These are phyloP conservation scores for Polytolypa hystricis DNA, from an alignment of 2,329 filamentous ascomycete species.

Conservation along the genomic window DNA sequence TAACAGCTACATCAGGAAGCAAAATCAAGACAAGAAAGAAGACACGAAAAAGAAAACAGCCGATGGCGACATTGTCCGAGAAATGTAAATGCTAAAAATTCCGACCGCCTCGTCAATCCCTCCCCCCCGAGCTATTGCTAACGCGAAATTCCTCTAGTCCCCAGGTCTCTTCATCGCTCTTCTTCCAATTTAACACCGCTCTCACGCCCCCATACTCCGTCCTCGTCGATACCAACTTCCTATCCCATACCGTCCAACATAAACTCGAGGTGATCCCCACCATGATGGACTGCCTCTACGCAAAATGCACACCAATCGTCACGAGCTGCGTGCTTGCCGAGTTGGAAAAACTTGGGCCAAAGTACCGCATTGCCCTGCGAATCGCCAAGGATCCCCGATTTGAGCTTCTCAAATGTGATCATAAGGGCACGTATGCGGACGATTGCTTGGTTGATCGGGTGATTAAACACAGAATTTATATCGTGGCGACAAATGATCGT, in stretches of 20 bases:
- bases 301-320: slow-evolving; percentile 80
- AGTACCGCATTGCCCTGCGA: slow-evolving; percentile 74
- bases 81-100: slow-evolving; percentile 42
- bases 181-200: slow-evolving; percentile 81
- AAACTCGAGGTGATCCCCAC: slow-evolving; percentile 80
- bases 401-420: slow-evolving; percentile 75
- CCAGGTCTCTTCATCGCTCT: slow-evolving; percentile 71
- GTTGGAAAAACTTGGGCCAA: slow-evolving; percentile 76
- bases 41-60: slow-evolving; percentile 47
- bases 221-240: slow-evolving; percentile 80
- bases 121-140: slow-evolving; percentile 10
- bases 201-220: slow-evolving; percentile 73
- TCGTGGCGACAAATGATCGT: slow-evolving; percentile 60
- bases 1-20: slow-evolving; percentile 44
- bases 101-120: slow-evolving; percentile 15
- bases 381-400: slow-evolving; percentile 86
- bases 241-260: slow-evolving; percentile 78
- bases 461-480: slow-evolving; percentile 64
- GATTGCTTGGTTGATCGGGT: slow-evolving; percentile 70
- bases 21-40: slow-evolving; percentile 57
- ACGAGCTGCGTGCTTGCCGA: slow-evolving; percentile 76
- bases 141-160: slow-evolving; percentile 37
- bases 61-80: slow-evolving; percentile 56
- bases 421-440: slow-evolving; percentile 80
- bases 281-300: slow-evolving; percentile 90